Base-by-base conservation (phyloP, 106 monocot species). In the Dendrobium nobile region DNA sequence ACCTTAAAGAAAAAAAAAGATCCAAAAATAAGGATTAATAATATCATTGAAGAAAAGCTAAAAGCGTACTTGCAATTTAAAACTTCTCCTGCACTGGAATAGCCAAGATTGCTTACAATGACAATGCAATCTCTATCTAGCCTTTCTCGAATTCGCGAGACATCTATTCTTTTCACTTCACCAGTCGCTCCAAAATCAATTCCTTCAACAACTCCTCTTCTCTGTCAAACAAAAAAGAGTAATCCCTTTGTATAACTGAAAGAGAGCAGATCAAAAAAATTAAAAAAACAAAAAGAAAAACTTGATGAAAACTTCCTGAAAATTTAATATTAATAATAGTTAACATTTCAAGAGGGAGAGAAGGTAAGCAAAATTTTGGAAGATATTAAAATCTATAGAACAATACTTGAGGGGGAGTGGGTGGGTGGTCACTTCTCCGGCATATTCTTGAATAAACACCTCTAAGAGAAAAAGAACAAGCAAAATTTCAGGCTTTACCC, bases 181-280 rank as follows among this genome's bases (percentile, higher is more conserved):
- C 94, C 97, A n/a, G 97, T 98, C 47, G 85, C 84, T 81, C 92
- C 97, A 88, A 84, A 94, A 86, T 98, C 97, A 58, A 94, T 84
- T 74, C 97, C 94, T 72, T 92, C 86, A 85, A 94, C 89, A 79
- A 98, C 94, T 77, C 97, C 97, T 80, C 94, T 94, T 86, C 92
- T 98, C 97, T 98, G 84, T 42, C 80, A 82, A 54, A 80, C 78
- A 67, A 80, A 80, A n/a, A 48, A 75, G 28, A 43, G 16, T 70
- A 6, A 61, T 9, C 33, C 42, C 24, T 10, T 68, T 56, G 20
- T 17, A 86, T 41, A 27, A 79, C 22, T 40, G 33, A 83, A 55
- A 45, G 13, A 58, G 4, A 20, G 44, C 54, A 4, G 13, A 20
- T 59, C 77, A 67, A 72, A 24, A 31, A 0, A 31, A 31, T 31